phyloP scores from a whole-genome alignment of 164 flowering plant species.

The Aristolochia californica region DNA sequence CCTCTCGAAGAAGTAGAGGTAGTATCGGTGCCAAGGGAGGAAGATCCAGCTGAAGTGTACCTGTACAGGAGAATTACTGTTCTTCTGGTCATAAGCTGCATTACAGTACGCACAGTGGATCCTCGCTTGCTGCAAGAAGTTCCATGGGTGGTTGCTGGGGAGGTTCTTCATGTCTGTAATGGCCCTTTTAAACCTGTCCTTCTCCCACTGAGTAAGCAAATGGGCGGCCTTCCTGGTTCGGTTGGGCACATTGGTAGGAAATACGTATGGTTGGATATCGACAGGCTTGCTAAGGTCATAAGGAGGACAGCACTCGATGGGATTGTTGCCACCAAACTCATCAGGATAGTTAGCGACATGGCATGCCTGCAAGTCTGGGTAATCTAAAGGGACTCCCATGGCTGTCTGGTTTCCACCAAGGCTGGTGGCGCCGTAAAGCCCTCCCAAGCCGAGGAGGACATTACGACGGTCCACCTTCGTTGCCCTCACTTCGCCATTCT shows the following conservation, averaged over 20 bases:
- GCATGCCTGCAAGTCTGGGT: background rate
- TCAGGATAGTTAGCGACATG: background rate
- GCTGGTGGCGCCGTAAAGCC: constrained; percentile 1
- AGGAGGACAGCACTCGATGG: background rate
- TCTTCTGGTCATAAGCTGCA: background rate
- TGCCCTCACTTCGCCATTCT: background rate
- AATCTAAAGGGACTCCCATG: too few species aligned
- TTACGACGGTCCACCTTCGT: background rate
- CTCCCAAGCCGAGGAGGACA: constrained; percentile 4
- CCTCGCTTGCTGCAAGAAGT: constrained; percentile 1
- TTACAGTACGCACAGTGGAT: constrained; percentile 7
- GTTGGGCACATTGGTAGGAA: background rate
- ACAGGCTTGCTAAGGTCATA: constrained; percentile 2
- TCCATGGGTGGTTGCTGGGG: background rate
- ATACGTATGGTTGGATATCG: background rate
- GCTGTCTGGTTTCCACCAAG: too few species aligned
- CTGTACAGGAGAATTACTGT: background rate
- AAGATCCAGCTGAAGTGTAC: constrained; percentile 2
- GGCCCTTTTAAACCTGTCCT: constrained; percentile 1
- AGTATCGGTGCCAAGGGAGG: constrained; percentile 4
- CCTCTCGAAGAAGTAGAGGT: constrained; percentile 2
- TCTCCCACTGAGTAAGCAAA: background rate
- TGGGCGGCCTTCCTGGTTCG: background rate
- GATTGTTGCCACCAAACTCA: background rate
- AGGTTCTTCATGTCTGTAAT: too few species aligned